Evolutionary conservation across 2,329 filamentous ascomycete species (phyloP).

Genomic region (Bipolaris victoriae): DNA sequence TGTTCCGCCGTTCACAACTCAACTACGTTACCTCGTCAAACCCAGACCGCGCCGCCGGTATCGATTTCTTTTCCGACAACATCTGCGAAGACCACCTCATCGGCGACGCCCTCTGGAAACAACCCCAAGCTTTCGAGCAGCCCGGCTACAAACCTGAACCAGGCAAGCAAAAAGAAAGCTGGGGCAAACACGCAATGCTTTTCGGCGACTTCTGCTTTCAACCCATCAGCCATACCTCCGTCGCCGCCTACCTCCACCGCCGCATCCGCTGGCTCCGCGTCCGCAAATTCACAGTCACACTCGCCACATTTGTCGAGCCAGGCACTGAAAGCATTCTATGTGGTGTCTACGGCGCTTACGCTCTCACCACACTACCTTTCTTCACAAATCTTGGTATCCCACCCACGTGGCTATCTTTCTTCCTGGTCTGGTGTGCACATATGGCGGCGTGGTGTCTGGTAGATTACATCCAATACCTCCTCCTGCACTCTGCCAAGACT

Average conservation of each 20-base stretch:
- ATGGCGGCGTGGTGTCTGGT: constrained; percentile 73
- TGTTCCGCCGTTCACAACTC: constrained; percentile 94
- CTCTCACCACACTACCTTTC: constrained; percentile 73
- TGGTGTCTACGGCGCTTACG: constrained; percentile 79
- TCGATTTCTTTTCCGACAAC: constrained; percentile 93
- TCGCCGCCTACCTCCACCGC: constrained; percentile 77
- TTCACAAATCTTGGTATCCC: constrained; percentile 63
- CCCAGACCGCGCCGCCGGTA: constrained; percentile 65
- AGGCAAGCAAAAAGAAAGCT: constrained; percentile 50
- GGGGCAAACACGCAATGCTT: constrained; percentile 80
- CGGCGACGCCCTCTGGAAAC: constrained; percentile 86
- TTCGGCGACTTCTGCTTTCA: constrained; percentile 89
- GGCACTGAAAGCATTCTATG: constrained; percentile 89
- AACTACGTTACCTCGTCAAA: constrained; percentile 69
- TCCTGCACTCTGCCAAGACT: constrained; percentile 74
- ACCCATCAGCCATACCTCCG: constrained; percentile 81
- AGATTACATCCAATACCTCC: constrained; percentile 75
- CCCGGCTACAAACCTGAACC: constrained; percentile 29
- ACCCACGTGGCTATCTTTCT: constrained; percentile 71
- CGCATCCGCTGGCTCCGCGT: constrained; percentile 90
- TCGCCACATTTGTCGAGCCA: constrained; percentile 89
- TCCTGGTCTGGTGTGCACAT: constrained; percentile 68
- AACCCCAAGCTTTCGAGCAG: constrained; percentile 49
- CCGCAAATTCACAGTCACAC: constrained; percentile 88
- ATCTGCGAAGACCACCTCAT: constrained; percentile 99